phyloP scores from a whole-genome alignment of 441 rosid genomes.

The Jatropha podagrica region DNA sequence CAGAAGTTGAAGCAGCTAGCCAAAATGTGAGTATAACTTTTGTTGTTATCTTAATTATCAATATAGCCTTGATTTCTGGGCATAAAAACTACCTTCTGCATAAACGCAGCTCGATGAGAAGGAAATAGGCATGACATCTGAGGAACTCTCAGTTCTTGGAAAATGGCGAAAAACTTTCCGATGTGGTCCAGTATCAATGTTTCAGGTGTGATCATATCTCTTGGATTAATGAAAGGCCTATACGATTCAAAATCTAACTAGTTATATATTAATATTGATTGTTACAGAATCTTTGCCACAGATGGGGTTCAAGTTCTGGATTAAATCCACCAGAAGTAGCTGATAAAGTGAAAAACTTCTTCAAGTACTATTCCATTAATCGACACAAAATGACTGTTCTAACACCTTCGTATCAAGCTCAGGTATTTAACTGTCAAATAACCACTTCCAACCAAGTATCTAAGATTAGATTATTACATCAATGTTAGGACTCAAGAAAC shows the following conservation, averaged over 20 bases:
- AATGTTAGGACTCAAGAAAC: not conserved
- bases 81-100: not conserved
- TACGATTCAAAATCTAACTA: slow-evolving; percentile 4
- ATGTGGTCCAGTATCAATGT: slow-evolving; percentile 95
- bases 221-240: not conserved
- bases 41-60: slow-evolving; percentile 74
- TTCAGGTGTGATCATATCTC: slow-evolving; percentile 42
- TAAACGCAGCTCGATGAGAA: slow-evolving; percentile 73
- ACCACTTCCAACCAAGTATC: not conserved
- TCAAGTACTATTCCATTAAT: slow-evolving; percentile 88
- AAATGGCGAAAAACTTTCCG: slow-evolving; percentile 73
- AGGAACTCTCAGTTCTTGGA: slow-evolving; percentile 83
- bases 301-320: slow-evolving; percentile 81
- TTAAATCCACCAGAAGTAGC: slow-evolving; percentile 78
- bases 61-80: slow-evolving; percentile 51
- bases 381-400: slow-evolving; percentile 91
- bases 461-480: not conserved
- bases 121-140: slow-evolving; percentile 89
- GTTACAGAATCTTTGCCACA: slow-evolving; percentile 85
- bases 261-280: not conserved
- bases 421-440: slow-evolving; percentile 44
- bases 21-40: slow-evolving; percentile 60
- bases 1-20: slow-evolving; percentile 85
- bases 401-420: slow-evolving; percentile 93
- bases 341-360: slow-evolving; percentile 88